Conservation (phyloP, 345 rosid species). For the Reutealis trisperma region DNA sequence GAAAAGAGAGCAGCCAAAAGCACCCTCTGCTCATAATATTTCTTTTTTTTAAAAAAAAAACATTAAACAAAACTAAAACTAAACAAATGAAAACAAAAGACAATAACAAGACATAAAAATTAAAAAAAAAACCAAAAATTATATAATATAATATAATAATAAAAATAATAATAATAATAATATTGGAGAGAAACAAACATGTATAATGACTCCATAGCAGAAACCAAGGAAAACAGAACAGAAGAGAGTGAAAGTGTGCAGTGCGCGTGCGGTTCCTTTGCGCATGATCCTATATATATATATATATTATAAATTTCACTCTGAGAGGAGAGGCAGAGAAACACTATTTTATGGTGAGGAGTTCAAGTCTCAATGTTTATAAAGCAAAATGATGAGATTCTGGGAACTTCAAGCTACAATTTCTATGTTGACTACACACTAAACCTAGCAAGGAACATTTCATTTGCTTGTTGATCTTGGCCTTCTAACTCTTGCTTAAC, state of each 20-base stretch:
- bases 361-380: too few species aligned
- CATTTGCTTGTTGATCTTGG: not conserved
- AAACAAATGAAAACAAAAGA: not conserved
- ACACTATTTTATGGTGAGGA: not conserved
- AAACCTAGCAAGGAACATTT: too few species aligned
- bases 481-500: not conserved
- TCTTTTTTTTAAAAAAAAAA: too few species aligned
- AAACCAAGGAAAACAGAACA: slow-evolving; percentile 2
- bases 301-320: not conserved
- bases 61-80: too few species aligned
- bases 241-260: not conserved
- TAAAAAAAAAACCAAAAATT: too few species aligned
- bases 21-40: not conserved
- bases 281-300: slow-evolving; percentile 42
- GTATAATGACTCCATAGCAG: slow-evolving; percentile 8
- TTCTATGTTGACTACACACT: not conserved
- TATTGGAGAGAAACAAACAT: too few species aligned
- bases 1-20: slow-evolving; percentile 15
- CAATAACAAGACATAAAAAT: not conserved
- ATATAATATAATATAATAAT: too few species aligned
- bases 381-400: not conserved
- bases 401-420: too few species aligned
- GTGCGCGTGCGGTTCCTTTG: slow-evolving; percentile 54
- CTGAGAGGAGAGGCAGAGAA: not conserved
- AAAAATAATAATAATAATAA: too few species aligned